Evolutionary conservation across 192 early-diverging fungal genomes (phyloP).

Genomic region (Coemansia sp.): DNA sequence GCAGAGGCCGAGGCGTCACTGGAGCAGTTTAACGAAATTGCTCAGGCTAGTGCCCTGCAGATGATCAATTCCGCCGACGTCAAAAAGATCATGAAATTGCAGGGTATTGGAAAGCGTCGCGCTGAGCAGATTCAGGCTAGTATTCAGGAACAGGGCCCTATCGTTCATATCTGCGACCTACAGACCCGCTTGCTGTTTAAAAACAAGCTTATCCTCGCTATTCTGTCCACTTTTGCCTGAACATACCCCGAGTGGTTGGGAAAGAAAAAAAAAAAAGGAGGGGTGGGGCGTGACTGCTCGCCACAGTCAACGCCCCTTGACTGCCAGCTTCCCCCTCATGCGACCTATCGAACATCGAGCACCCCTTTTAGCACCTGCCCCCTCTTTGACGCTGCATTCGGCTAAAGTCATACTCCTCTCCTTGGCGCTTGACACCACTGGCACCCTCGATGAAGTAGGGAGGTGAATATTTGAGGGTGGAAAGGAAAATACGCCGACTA

Average conservation of each 20-base stretch:
- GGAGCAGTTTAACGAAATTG: conserved; percentile 44
- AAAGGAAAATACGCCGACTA: too few relatives aligned
- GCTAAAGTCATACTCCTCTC: not conserved
- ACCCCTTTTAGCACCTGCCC: not conserved
- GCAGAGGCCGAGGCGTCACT: conserved; percentile 20
- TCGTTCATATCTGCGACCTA: conserved; percentile 45
- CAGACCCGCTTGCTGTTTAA: conserved; percentile 44
- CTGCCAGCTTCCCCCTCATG: not conserved
- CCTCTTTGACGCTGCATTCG: not conserved
- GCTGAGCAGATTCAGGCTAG: conserved; percentile 60
- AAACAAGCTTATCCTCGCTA: conserved; percentile 50
- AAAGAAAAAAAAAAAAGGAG: too few relatives aligned
- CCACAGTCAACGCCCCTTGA: not conserved
- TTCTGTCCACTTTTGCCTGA: conserved; percentile 52
- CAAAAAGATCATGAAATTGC: conserved; percentile 59
- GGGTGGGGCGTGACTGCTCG: not conserved
- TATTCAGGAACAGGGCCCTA: conserved; percentile 45
- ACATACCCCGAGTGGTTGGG: not conserved
- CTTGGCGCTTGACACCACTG: not conserved
- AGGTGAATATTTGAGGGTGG: too few relatives aligned
- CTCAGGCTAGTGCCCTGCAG: conserved; percentile 54
- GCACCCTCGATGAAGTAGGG: not conserved
- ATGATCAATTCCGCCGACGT: conserved; percentile 61
- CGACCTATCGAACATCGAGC: not conserved
- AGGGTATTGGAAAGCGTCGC: conserved; percentile 63